Conservation (phyloP, 768 basidiomycete species). For the Baorangia bicolor region DNA sequence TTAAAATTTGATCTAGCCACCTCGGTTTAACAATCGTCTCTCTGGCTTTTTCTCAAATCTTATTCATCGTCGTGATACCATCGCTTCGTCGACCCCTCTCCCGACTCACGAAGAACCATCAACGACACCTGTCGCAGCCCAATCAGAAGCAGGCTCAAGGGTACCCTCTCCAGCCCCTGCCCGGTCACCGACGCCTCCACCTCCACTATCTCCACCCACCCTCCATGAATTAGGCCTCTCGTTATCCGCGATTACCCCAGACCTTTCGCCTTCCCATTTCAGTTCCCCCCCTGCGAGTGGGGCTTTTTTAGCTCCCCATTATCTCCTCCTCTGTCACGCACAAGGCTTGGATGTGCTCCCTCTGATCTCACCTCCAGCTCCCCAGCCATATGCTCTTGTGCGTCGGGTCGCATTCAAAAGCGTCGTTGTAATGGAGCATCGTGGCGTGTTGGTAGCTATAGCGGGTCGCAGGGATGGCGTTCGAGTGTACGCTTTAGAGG, state of each 20-base stretch:
- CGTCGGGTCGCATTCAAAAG: slow-evolving; percentile 80
- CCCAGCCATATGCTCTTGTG: slow-evolving; percentile 78
- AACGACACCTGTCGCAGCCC: slow-evolving; percentile 26
- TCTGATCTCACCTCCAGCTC: slow-evolving; percentile 67
- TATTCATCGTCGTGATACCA: slow-evolving; percentile 67
- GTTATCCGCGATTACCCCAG: slow-evolving; percentile 62
- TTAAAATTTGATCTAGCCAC: slow-evolving; percentile 33
- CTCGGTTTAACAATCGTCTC: slow-evolving; percentile 67
- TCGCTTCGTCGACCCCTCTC: slow-evolving; percentile 27
- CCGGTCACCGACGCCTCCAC: slow-evolving; percentile 69
- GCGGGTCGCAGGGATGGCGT: slow-evolving; percentile 86
- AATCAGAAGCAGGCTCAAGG: slow-evolving; percentile 44
- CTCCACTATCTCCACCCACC: slow-evolving; percentile 65
- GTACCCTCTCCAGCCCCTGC: slow-evolving; percentile 52
- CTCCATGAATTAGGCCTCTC: slow-evolving; percentile 75
- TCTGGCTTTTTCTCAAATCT: slow-evolving; percentile 85
- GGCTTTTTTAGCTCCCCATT: slow-evolving; percentile 78
- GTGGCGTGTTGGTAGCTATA: slow-evolving; percentile 87
- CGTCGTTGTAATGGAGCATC: slow-evolving; percentile 91
- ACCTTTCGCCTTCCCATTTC: slow-evolving; percentile 75
- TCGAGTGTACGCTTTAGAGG: slow-evolving; percentile 84
- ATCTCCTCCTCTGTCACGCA: slow-evolving; percentile 78
- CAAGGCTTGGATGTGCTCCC: slow-evolving; percentile 89
- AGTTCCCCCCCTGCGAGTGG: slow-evolving; percentile 74
- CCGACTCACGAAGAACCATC: slow-evolving; percentile 36